phyloP scores from a whole-genome alignment of 2,329 filamentous ascomycete species.

The Scolecobasidium constrictum region DNA sequence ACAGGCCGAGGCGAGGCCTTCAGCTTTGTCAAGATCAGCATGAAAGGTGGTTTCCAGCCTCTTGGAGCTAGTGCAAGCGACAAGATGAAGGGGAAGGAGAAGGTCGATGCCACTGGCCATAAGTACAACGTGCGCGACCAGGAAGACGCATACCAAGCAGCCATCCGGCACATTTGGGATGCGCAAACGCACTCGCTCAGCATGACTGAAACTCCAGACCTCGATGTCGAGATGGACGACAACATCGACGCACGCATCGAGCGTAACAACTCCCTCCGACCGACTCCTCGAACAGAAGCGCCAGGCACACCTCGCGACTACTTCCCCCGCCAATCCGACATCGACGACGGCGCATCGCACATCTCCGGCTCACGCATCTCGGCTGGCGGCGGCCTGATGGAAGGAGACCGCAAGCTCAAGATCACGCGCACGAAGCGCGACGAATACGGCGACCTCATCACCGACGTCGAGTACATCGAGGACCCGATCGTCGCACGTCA shows the following conservation, averaged over 20 bases:
- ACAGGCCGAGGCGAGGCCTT: constrained; percentile 89
- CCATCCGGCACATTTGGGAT: constrained; percentile 87
- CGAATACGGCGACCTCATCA: constrained; percentile 52
- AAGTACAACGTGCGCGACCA: constrained; percentile 96
- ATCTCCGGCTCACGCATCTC: constrained; percentile 45
- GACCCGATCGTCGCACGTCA: constrained; percentile 81
- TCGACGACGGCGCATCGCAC: neutral
- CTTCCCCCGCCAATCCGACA: neutral
- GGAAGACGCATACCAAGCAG: constrained; percentile 82
- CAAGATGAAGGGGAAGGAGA: constrained; percentile 67
- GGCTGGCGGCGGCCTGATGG: constrained; percentile 15
- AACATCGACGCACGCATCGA: constrained; percentile 41
- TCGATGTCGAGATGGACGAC: constrained; percentile 60
- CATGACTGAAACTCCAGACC: constrained; percentile 56
- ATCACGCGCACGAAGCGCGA: constrained; percentile 62
- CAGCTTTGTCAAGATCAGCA: constrained; percentile 94
- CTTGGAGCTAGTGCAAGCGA: constrained; percentile 81
- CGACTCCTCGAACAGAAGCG: constrained; percentile 52
- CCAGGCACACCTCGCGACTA: constrained; percentile 36
- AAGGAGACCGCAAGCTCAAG: constrained; percentile 50
- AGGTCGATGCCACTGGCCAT: constrained; percentile 67
- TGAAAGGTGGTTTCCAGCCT: constrained; percentile 95
- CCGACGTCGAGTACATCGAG: constrained; percentile 51
- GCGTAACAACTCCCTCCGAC: constrained; percentile 21
- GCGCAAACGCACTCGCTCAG: constrained; percentile 71